Conservation (phyloP, 345 rosid species). For the Populus deltoides region DNA sequence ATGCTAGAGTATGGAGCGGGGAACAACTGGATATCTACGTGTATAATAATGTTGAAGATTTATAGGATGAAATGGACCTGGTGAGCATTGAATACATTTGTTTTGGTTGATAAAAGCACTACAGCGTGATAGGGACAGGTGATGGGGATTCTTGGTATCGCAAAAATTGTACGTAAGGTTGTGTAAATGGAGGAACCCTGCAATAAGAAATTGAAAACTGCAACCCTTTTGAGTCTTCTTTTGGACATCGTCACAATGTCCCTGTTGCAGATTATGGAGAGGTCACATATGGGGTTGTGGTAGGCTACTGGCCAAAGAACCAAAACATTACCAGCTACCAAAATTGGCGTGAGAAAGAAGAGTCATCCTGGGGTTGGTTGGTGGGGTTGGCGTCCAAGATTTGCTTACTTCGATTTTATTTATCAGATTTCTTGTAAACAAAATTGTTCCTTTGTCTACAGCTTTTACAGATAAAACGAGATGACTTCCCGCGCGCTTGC, state of each 20-base stretch:
- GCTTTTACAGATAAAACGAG: neutral
- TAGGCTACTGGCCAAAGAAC: conserved; percentile 50
- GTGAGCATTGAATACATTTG: neutral
- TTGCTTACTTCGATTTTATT: conserved; percentile 20
- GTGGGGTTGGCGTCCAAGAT: conserved; percentile 48
- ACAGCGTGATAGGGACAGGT: conserved; percentile 31
- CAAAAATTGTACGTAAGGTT: neutral
- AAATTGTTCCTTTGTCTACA: neutral
- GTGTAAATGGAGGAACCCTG: neutral
- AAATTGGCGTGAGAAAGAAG: conserved; percentile 21
- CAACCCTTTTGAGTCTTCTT: neutral
- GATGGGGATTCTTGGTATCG: neutral
- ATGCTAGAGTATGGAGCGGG: neutral
- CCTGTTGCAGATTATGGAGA: conserved; percentile 3
- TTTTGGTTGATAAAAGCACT: conserved; percentile 28
- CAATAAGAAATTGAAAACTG: neutral
- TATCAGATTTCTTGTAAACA: neutral
- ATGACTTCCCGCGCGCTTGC: no score
- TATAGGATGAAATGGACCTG: conserved; percentile 28
- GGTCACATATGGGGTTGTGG: conserved; percentile 23
- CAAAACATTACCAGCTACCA: conserved; percentile 51
- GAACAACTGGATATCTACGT: neutral
- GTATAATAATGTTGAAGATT: conserved; percentile 19
- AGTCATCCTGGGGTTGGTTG: conserved; percentile 18
- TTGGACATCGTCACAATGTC: neutral